These are phyloP conservation scores for Pisolithus microcarpus DNA, from an alignment of 768 basidiomycete species.

Conservation along the genomic window DNA sequence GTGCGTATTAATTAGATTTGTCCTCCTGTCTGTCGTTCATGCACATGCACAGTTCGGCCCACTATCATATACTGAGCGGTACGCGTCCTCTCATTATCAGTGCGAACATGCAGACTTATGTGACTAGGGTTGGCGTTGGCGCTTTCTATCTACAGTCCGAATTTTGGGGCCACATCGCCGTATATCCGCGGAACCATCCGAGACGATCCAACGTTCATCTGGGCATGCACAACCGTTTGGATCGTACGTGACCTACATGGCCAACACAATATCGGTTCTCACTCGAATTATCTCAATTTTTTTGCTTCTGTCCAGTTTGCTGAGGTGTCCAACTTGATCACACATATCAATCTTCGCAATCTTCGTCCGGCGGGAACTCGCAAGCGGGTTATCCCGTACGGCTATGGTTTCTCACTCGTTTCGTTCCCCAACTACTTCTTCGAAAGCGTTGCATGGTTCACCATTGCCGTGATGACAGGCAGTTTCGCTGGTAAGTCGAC, in stretches of 20 bases:
- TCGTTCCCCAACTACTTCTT: conserved; percentile 95
- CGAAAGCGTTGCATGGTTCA: conserved; percentile 71
- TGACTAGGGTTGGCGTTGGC: conserved; percentile 64
- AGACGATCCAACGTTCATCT: conserved; percentile 61
- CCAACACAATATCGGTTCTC: neutral
- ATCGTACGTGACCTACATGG: conserved; percentile 45
- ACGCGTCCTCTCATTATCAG: conserved; percentile 3
- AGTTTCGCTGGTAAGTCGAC: conserved; percentile 58
- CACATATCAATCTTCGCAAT: conserved; percentile 75
- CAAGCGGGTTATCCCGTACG: conserved; percentile 79
- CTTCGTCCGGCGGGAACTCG: conserved; percentile 78
- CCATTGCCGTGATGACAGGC: conserved; percentile 69
- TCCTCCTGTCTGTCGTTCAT: neutral
- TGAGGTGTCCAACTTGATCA: conserved; percentile 76
- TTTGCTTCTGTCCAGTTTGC: conserved; percentile 47
- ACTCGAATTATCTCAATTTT: too few relatives aligned
- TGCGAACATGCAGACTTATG: neutral
- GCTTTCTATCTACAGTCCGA: conserved; percentile 73
- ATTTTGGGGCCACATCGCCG: conserved; percentile 60
- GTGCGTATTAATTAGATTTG: conserved; percentile 36
- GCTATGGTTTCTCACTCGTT: conserved; percentile 84
- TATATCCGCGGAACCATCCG: conserved; percentile 57
- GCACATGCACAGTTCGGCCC: conserved; percentile 54
- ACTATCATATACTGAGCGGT: conserved; percentile 83
- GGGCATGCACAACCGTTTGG: conserved; percentile 61